Evolutionary conservation across 495 filamentous ascomycete genomes (phyloP), one percentile per base, ranked within the genome.

Genomic region (Corynascus novoguineensis): DNA sequence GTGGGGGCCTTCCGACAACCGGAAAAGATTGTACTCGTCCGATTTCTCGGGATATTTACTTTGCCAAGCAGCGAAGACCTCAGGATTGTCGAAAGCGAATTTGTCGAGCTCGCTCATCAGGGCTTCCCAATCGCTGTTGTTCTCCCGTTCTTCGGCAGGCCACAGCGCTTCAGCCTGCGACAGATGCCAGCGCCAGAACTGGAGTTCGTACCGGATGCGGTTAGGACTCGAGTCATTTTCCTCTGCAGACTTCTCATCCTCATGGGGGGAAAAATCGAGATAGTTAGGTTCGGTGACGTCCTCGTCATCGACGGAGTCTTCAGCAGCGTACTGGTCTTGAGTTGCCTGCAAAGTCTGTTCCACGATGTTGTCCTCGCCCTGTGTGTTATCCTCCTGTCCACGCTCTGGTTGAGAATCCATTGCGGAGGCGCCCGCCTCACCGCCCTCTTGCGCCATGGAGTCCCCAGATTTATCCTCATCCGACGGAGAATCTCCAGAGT

Each of bases 101-200:
- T 56, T 61, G 55, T 68, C 65, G 0, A 68, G 55, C 35, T 68
- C 65, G 0, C 5, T 41, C 59, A 64, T 61, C 15, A 68, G 29
- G 1, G 48, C 55, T 1, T 8, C 19, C 65, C 65, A 68, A 28
- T 19, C 28, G 1, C 38, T 37, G 49, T 46, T 59, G 14, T 35
- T 27, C 8, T 45, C 32, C 12, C 62, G 52, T 19, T 68, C 65
- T 19, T 64, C 65, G 1, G 19, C 38, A 0, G 62, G 21, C 60
- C 60, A 65, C 0, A 48, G 41, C 29, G 25, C 45, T 22, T 65
- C 62, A n/a, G 65, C 65, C 40, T 48, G 3, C 0, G 52, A 57
- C 0, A 68, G 1, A 41, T 68, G 65, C 46, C 55, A 62, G 9
- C 57, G 42, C 61, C 61, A 67, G 27, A 53, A 58, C 28, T 60